These are phyloP conservation scores for Aspergillus felis DNA, from an alignment of 2,329 filamentous ascomycete species.

Conservation along the genomic window DNA sequence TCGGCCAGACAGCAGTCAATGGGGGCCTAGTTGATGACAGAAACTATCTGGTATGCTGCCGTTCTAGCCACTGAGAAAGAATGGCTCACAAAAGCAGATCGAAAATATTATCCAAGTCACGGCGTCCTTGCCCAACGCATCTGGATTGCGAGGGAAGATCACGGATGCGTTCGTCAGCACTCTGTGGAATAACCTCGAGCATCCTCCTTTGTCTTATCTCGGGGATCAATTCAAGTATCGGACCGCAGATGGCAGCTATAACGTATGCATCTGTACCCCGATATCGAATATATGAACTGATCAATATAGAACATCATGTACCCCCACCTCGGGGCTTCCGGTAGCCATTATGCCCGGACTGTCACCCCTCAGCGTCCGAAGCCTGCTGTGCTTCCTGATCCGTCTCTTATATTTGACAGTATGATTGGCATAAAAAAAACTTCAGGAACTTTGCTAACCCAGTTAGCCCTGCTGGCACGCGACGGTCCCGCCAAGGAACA, in stretches of 20 bases:
- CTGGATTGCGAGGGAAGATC: not conserved
- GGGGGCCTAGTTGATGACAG: conserved; percentile 10
- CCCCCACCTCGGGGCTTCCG: conserved; percentile 2
- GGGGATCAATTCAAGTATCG: conserved; percentile 4
- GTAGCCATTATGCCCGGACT: conserved; percentile 2
- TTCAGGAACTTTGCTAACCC: not conserved
- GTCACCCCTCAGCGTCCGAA: conserved; percentile 2
- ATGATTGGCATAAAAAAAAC: not conserved
- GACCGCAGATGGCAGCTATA: conserved; percentile 4
- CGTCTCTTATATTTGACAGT: conserved; percentile 5
- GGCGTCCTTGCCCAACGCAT: conserved; percentile 5
- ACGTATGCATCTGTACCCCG: not conserved
- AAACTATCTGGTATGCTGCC: conserved; percentile 7
- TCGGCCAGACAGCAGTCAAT: not conserved
- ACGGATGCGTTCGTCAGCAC: conserved; percentile 3
- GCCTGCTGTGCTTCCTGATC: conserved; percentile 2
- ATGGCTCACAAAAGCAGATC: not conserved
- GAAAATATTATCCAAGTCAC: conserved; percentile 7
- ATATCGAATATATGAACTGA: not conserved
- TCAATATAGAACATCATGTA: conserved; percentile 1
- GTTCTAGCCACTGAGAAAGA: no score
- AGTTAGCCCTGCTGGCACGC: conserved; percentile 4
- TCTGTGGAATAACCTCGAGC: conserved; percentile 2
- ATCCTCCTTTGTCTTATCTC: conserved; percentile 1
- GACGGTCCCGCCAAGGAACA: conserved; percentile 27